These are phyloP conservation scores for Myriosclerotinia curreyana DNA, from an alignment of 2,329 filamentous ascomycete species.

Conservation along the genomic window DNA sequence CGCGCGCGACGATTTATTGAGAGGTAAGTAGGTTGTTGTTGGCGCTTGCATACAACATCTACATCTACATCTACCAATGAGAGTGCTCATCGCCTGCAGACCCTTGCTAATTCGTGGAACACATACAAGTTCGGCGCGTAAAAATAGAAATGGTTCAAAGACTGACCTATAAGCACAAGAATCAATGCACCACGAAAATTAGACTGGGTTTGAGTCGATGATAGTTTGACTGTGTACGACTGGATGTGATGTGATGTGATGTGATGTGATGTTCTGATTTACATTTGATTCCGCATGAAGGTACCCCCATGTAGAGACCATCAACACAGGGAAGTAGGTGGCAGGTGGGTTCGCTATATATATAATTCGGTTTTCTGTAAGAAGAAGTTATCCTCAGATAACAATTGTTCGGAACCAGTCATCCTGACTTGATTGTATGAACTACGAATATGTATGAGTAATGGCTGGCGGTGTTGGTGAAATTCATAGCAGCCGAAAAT, in stretches of 20 bases:
- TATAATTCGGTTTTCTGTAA: slow-evolving; percentile 8
- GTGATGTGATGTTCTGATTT: slow-evolving; percentile 17
- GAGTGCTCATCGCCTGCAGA: slow-evolving; percentile 11
- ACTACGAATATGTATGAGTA: not conserved
- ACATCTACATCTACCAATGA: slow-evolving; percentile 18
- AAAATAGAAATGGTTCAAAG: slow-evolving; percentile 15
- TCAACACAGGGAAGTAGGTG: not conserved
- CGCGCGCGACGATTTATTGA: slow-evolving; percentile 20
- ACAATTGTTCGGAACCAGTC: not conserved
- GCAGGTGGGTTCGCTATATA: slow-evolving; percentile 8
- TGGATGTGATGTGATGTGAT: slow-evolving; percentile 22
- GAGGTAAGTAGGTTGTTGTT: slow-evolving; percentile 4
- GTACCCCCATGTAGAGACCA: slow-evolving; percentile 5
- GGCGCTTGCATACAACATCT: slow-evolving; percentile 18
- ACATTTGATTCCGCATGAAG: slow-evolving; percentile 8
- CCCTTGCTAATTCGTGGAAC: slow-evolving; percentile 10
- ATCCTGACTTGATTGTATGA: not conserved
- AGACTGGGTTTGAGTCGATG: slow-evolving; percentile 14
- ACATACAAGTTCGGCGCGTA: slow-evolving; percentile 19
- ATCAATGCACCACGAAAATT: slow-evolving; percentile 1
- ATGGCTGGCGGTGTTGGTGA: slow-evolving; percentile 6
- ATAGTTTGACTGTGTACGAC: slow-evolving; percentile 11
- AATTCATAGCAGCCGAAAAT: not conserved
- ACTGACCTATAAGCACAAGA: not conserved
- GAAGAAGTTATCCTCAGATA: not conserved